Conservation (phyloP, 169 alveolate species). For the Plasmodium relictum region DNA sequence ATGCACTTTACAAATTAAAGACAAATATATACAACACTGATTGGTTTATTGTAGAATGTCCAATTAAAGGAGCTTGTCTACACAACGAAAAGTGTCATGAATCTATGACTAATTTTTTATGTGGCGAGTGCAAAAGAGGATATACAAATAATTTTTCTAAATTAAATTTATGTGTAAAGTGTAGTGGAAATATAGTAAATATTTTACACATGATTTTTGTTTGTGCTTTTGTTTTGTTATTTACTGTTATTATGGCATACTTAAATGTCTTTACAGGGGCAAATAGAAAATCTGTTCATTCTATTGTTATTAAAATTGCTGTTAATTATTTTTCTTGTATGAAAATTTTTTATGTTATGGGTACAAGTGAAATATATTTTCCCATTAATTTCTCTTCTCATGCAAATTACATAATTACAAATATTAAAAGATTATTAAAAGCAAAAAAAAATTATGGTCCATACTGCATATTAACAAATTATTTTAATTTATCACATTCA, state of each 20-base stretch:
- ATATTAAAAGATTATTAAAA: slow-evolving; percentile 30
- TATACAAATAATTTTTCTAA: slow-evolving; percentile 81
- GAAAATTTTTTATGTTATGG: slow-evolving; percentile 78
- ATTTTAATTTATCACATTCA: slow-evolving; percentile 80
- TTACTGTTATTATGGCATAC: slow-evolving; percentile 83
- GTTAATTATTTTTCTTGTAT: slow-evolving; percentile 80
- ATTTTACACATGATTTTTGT: slow-evolving; percentile 59
- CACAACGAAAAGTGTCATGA: slow-evolving; percentile 77
- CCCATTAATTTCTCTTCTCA: slow-evolving; percentile 78
- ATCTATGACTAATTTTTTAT: slow-evolving; percentile 82
- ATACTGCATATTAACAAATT: slow-evolving; percentile 84
- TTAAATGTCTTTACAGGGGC: slow-evolving; percentile 84
- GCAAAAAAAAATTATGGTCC: slow-evolving; percentile 65
- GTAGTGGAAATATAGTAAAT: slow-evolving; percentile 78
- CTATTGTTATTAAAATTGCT: slow-evolving; percentile 82
- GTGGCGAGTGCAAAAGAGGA: slow-evolving; percentile 83
- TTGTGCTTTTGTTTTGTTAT: slow-evolving; percentile 61
- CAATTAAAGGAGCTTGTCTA: slow-evolving; percentile 81
- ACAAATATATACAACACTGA: slow-evolving; percentile 71
- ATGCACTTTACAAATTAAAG: slow-evolving; percentile 77
- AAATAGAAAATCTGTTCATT: slow-evolving; percentile 83
- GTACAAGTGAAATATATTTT: slow-evolving; percentile 61
- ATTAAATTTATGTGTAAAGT: slow-evolving; percentile 77
- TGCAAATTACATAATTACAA: slow-evolving; percentile 24
- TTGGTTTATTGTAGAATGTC: slow-evolving; percentile 83